Base-by-base conservation (phyloP, 139 green algal genomes). In the Chlorella sorokiniana region DNA sequence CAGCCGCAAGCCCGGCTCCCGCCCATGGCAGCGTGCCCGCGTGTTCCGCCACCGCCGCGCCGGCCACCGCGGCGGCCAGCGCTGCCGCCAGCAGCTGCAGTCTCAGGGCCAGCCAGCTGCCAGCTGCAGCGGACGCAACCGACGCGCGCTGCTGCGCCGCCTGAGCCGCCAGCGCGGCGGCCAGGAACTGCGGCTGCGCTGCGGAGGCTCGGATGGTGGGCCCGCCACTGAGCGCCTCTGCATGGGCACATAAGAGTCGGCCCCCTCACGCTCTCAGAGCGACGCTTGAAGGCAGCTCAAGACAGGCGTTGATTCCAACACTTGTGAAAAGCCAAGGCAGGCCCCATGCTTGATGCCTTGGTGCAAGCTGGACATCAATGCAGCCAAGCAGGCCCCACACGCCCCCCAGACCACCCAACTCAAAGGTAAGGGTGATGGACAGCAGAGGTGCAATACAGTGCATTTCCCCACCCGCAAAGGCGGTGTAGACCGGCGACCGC, bases 31-130 rank as follows among this genome's bases (percentile, higher is more conserved):
- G 69, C 14, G 65, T 6, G 9, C 78, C 82, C 0, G 80, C 54
- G 25, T 86, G 74, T 38, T 79, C 20, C 14, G 74, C 35, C 0
- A 93, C 87, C 0, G 90, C 92, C 14, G 93, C 69, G 10, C 78
- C 51, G 0, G 84, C 88, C 25, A 98, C 83, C 0, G 87, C 81
- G 4, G 85, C 86, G 22, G 95, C 86, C 31, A 98, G 77, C 1
- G 65, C 67, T 0, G 92, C 86, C 37, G 94, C 94, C 79, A 97
- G 86, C 25, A 95, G 83, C 87, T 98, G 94, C 81, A 98, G 89
- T 14, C 94, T 83, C 40, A 96, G 59, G 1, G 71, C 69, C 48
- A 97, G 88, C 95, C 95, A 98, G 71, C 88, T 79, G 31, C 77
- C 63, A 3, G 83, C 86, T 0, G 85, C 88, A 25, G 89, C 33